Base-by-base conservation (phyloP, 2,329 filamentous ascomycete species). In the Aspergillus quadrilineatus region DNA sequence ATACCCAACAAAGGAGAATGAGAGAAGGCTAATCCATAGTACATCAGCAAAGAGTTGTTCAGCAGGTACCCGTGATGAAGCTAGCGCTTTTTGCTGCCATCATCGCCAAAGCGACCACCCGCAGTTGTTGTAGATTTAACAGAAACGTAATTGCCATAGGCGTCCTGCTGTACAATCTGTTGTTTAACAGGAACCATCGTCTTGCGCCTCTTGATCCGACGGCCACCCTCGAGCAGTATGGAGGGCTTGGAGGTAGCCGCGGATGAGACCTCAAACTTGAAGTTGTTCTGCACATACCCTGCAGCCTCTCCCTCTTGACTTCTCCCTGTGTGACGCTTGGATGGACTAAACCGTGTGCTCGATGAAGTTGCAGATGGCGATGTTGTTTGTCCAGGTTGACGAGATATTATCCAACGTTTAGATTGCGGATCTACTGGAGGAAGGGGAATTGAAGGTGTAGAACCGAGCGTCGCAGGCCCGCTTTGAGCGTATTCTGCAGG, bases 71-170 rank as follows among this genome's bases (percentile, higher is more conserved):
- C 22, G 22, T 3, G 22, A 22, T 22, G 22, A 37, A 12, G 5
- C 14, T 14, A 37, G 4, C 7, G 5, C 34, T 37, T 5, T 14
- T 14, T 14, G 9, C 5, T 37, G 34, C 34, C 9, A 5, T 29
- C 29, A 26, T n/a, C 14, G 30, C 4, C 22, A 45, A 14, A 22
- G 14, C 14, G 14, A 32, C 29, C 29, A 37, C 10, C 1, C 9
- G n/a, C 10, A 10, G n/a, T 30, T n/a, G 37, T 50, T 17, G 28
- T 9, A 4, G 55, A 34, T 14, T 36, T 36, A 9, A 51, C 15
- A 17, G 53, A 47, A 12, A 52, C 43, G 32, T 56, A 61, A 6
- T 55, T 55, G 30, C 54, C 53, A 22, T 41, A 56, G 14, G 30
- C 14, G 29, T 59, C 54, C 44, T 53, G 34, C 28, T 50, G 46